Conservation (phyloP, 2,329 filamentous ascomycete genomes). For the Cryphonectria naterciae region DNA sequence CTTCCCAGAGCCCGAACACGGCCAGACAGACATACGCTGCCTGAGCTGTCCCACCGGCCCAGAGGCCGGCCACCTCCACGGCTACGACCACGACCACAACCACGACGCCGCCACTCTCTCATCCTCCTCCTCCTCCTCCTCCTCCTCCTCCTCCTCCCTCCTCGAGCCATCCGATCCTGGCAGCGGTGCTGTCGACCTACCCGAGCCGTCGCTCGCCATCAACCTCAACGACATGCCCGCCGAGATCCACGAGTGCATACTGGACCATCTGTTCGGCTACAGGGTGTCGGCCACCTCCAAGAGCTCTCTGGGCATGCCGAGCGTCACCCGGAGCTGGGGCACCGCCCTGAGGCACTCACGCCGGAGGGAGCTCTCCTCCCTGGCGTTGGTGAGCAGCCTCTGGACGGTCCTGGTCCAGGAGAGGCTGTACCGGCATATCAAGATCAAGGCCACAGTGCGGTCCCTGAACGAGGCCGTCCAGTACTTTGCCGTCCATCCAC, state of each 20-base stretch:
- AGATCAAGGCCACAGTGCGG: conserved; percentile 71
- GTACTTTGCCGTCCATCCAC: conserved; percentile 63
- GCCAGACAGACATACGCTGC: conserved; percentile 48
- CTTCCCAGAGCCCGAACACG: conserved; percentile 59
- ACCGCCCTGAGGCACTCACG: conserved; percentile 69
- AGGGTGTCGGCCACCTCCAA: conserved; percentile 64
- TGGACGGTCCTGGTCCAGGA: conserved; percentile 73
- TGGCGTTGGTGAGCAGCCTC: conserved; percentile 64
- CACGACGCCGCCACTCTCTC: conserved; percentile 22
- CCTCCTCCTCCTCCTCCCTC: conserved; percentile 18
- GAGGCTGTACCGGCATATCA: conserved; percentile 75
- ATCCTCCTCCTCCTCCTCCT: background rate
- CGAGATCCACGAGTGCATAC: conserved; percentile 73
- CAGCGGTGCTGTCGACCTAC: conserved; percentile 26
- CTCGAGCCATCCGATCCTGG: conserved; percentile 26
- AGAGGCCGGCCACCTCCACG: conserved; percentile 36
- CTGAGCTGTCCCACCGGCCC: conserved; percentile 43
- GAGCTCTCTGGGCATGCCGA: conserved; percentile 57
- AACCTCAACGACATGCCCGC: conserved; percentile 61
- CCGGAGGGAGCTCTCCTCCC: conserved; percentile 66
- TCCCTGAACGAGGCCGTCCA: conserved; percentile 61
- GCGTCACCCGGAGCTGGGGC: conserved; percentile 62
- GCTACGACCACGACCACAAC: conserved; percentile 33
- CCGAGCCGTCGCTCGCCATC: conserved; percentile 31
- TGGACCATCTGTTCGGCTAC: conserved; percentile 73